A percentile compares a stretch with the other conserved stretches of the same genome.
phyloP scores from a whole-genome alignment of 176 grass and related monocot species.

The Oryza australiensis region DNA sequence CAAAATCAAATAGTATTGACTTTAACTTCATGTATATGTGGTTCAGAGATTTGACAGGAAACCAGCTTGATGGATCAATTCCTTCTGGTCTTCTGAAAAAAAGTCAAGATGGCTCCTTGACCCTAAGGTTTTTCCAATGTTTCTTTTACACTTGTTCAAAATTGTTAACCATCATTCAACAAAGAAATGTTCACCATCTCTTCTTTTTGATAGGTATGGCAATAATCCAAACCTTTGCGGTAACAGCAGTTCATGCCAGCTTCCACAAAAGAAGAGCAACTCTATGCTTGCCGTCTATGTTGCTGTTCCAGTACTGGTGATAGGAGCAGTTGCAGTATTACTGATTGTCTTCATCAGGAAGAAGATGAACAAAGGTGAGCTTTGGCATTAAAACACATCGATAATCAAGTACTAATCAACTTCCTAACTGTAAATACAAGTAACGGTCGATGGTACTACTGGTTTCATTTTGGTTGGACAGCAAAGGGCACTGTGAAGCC shows the following conservation, averaged over 20 bases:
- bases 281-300: conserved; percentile 39
- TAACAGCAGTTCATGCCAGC: conserved; percentile 25
- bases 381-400: neutral
- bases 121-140: conserved; percentile 22
- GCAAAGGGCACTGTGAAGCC: conserved; percentile 25
- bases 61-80: conserved; percentile 48
- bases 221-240: conserved; percentile 48
- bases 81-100: conserved; percentile 48
- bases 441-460: neutral
- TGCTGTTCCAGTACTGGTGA: conserved; percentile 36
- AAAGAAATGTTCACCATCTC: too few species aligned
- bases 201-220: conserved; percentile 20
- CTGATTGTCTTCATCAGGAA: conserved; percentile 11
- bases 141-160: neutral
- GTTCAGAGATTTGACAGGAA: conserved; percentile 55
- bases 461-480: neutral
- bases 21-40: neutral
- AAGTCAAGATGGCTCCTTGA: conserved; percentile 41
- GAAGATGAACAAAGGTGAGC: conserved; percentile 33
- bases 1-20: too few species aligned
- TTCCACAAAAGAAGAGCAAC: conserved; percentile 30
- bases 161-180: neutral
- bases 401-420: neutral
- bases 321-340: conserved; percentile 16
- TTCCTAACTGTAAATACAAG: neutral